These are phyloP conservation scores for Chrysanthemum seticuspe DNA, from an alignment of 129 eudicot genomes.

Conservation along the genomic window DNA sequence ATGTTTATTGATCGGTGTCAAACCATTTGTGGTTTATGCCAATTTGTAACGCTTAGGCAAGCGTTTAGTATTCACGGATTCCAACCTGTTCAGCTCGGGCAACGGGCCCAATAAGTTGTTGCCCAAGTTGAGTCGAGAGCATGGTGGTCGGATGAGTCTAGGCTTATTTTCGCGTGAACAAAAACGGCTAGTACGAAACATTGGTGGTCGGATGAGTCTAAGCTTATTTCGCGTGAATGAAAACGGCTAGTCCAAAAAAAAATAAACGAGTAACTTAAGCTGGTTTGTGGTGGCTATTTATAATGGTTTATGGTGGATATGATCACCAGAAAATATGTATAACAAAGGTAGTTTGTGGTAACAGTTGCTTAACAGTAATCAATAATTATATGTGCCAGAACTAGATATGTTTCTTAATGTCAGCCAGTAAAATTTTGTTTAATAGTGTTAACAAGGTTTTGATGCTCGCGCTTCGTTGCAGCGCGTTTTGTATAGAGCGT, in stretches of 20 bases:
- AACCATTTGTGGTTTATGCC: constrained; percentile 37
- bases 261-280: constrained; percentile 35
- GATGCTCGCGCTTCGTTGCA: too few relatives aligned
- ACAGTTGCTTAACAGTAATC: too few relatives aligned
- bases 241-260: constrained; percentile 44
- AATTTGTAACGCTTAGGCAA: constrained; percentile 60
- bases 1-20: constrained; percentile 6
- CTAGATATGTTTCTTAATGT: too few relatives aligned
- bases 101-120: constrained; percentile 54
- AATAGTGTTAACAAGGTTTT: too few relatives aligned
- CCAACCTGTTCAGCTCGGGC: constrained; percentile 40
- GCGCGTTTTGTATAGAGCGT: too few relatives aligned
- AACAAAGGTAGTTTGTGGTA: too few relatives aligned
- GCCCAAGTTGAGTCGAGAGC: constrained; percentile 64
- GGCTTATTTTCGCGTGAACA: constrained; percentile 36
- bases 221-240: constrained; percentile 37
- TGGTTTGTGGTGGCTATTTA: constrained; percentile 41
- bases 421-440: too few relatives aligned
- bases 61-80: constrained; percentile 17
- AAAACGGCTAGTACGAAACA: constrained; percentile 40
- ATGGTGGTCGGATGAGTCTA: constrained; percentile 42
- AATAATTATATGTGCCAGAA: too few relatives aligned
- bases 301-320: constrained; percentile 18
- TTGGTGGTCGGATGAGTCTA: constrained; percentile 34
- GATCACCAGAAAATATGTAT: not conserved